A percentile compares a stretch with the other conserved stretches of the same genome.
Evolutionary conservation across 2,329 filamentous ascomycete genomes (phyloP).

Genomic region (Gnomoniopsis smithogilvyi): DNA sequence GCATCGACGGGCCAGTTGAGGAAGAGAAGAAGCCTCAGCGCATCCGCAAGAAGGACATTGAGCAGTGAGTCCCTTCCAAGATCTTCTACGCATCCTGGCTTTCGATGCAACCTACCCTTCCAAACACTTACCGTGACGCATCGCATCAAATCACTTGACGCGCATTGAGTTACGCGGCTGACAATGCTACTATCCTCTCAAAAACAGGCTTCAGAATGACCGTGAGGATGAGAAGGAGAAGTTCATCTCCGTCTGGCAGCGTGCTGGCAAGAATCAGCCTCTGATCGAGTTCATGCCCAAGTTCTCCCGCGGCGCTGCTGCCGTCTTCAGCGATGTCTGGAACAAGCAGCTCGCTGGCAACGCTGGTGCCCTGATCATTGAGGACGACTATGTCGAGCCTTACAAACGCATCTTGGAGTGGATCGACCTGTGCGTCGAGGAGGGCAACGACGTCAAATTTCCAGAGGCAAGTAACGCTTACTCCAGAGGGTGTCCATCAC

Average conservation of each 20-base stretch:
- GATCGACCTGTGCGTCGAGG: constrained; percentile 15
- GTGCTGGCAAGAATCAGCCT: neutral
- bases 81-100: neutral
- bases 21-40: constrained; percentile 9
- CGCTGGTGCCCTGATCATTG: constrained; percentile 1
- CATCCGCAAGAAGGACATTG: constrained; percentile 13
- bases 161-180: neutral
- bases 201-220: constrained; percentile 8
- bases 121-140: neutral
- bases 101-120: neutral
- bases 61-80: constrained; percentile 9
- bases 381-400: neutral
- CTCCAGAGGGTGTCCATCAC: neutral
- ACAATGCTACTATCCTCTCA: neutral
- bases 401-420: constrained; percentile 14
- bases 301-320: constrained; percentile 8
- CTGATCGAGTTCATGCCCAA: neutral
- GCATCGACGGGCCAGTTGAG: neutral
- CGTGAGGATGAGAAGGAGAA: constrained; percentile 8
- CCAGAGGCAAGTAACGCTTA: constrained; percentile 4
- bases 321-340: constrained; percentile 11
- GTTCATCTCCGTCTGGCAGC: constrained; percentile 9
- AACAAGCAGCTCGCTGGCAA: constrained; percentile 8
- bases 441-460: constrained; percentile 19
- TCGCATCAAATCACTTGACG: neutral